Evolutionary conservation across 78 protist genomes (phyloP), one percentile per base, ranked within the genome.

Genomic region (Salpingoeca rosetta): DNA sequence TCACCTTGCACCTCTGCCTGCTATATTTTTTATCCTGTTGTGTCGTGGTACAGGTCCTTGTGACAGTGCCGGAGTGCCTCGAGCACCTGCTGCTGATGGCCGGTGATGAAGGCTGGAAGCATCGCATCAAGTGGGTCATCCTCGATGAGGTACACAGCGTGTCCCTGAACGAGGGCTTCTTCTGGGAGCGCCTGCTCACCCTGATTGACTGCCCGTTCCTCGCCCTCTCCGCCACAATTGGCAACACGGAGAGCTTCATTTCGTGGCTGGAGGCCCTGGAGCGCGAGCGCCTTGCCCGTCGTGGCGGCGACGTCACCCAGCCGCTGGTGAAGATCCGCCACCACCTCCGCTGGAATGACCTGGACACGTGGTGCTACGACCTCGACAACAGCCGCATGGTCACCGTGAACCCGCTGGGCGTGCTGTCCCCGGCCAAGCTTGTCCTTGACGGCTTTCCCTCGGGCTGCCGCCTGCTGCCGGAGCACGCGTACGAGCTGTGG

Each of bases 161-260:
- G 72, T 86, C 87, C 24, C 37, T 35, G 78, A 38, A 44, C 28
- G 86, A 74, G 41, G 96, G 95, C 31, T 86, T 76, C 12, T 36
- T 86, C 31, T 96, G 96, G 95, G 97, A 93, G 89, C 77, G 90
- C 17, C 43, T 91, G 40, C 87, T 96, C 35, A 37, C 86, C 27
- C 37, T 90, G 57, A 87, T 84, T 35, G 38, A 81, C 25, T 72
- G 87, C 36, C 97, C 97, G 38, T 92, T 93, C 87, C 36, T 96
- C 26, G 98, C 97, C 0, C 87, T 96, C n/a, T 93, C 96, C 10
- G 98, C 98, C 1, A 94, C 98, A 11, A 3, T 96, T 25, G 96
- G 97, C 7, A 90, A 94, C 82, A 41, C 91, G 37, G 88, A 85
- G 25, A 81, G 84, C 36, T 83, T 96, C 57, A 73, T 76, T 44